phyloP scores from a whole-genome alignment of 345 rosid genomes.

The Eucalyptus virginea region DNA sequence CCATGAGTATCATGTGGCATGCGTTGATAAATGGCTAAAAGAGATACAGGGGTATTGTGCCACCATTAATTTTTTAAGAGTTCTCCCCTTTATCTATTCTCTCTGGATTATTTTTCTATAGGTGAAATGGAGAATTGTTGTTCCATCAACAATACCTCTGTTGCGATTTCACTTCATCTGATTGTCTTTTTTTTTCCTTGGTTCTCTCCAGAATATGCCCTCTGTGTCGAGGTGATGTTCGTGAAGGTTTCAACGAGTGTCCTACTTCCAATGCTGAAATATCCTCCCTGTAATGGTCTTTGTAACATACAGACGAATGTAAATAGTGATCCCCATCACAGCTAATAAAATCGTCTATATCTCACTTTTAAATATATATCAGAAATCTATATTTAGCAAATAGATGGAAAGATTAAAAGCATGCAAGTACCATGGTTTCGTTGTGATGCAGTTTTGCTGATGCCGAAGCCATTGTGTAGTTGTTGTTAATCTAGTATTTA shows the following conservation, averaged over 20 bases:
- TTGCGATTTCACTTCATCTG: neutral
- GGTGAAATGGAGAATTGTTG: neutral
- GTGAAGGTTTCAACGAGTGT: conserved; percentile 9
- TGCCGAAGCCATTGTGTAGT: neutral
- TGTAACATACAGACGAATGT: neutral
- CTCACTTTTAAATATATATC: neutral
- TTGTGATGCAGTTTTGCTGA: neutral
- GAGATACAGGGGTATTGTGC: conserved; percentile 75
- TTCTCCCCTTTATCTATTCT: neutral
- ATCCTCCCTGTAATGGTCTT: conserved; percentile 10
- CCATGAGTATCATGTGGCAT: conserved; percentile 70
- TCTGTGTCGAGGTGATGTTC: conserved; percentile 63
- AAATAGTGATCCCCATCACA: neutral
- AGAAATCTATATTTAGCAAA: neutral
- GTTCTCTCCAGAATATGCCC: conserved; percentile 51
- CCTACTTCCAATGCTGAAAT: conserved; percentile 16
- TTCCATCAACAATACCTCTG: neutral
- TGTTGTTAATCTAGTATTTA: neutral
- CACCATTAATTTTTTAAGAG: neutral
- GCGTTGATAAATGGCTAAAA: conserved; percentile 82
- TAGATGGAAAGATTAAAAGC: neutral
- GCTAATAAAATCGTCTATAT: neutral
- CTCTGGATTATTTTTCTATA: neutral
- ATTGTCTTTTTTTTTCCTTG: neutral
- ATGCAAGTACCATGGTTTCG: neutral